These are phyloP conservation scores for Sclerotinia sclerotiorum DNA, from an alignment of 2,329 filamentous ascomycete species.

Conservation along the genomic window DNA sequence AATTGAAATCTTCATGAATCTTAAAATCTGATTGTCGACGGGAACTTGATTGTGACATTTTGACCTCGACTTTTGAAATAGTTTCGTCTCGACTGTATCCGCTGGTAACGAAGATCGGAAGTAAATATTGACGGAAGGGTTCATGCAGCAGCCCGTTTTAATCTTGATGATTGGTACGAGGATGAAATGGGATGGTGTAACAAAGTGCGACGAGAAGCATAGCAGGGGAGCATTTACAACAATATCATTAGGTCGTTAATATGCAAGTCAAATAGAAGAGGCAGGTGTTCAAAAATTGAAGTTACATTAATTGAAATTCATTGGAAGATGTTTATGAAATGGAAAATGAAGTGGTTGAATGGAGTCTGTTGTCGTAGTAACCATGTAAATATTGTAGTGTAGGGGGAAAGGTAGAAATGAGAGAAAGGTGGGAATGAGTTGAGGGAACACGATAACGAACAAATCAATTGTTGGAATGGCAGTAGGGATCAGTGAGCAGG, in stretches of 20 bases:
- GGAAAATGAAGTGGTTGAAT: not conserved
- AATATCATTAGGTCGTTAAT: not conserved
- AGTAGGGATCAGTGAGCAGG: not conserved
- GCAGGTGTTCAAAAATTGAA: not conserved
- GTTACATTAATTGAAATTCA: not conserved
- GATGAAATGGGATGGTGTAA: conserved; percentile 8
- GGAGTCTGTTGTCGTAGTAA: conserved; percentile 14
- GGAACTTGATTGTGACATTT: conserved; percentile 34
- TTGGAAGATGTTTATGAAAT: not conserved
- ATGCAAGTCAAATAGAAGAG: not conserved
- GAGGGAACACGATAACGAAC: not conserved
- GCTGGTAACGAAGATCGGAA: not conserved
- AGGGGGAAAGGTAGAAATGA: not conserved
- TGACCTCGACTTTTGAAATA: conserved; percentile 2
- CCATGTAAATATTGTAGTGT: conserved; percentile 7
- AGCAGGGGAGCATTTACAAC: not conserved
- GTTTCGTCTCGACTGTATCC: not conserved
- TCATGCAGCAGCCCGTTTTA: conserved; percentile 36
- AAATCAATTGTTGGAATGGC: not conserved
- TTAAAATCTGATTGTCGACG: conserved; percentile 31
- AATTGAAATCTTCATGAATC: conserved; percentile 39
- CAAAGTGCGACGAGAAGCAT: not conserved
- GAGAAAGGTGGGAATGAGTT: conserved; percentile 12
- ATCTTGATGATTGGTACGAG: conserved; percentile 16
- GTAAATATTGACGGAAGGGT: conserved; percentile 33